Conservation (phyloP, 345 rosid species). For the Salix koriyanagi region DNA sequence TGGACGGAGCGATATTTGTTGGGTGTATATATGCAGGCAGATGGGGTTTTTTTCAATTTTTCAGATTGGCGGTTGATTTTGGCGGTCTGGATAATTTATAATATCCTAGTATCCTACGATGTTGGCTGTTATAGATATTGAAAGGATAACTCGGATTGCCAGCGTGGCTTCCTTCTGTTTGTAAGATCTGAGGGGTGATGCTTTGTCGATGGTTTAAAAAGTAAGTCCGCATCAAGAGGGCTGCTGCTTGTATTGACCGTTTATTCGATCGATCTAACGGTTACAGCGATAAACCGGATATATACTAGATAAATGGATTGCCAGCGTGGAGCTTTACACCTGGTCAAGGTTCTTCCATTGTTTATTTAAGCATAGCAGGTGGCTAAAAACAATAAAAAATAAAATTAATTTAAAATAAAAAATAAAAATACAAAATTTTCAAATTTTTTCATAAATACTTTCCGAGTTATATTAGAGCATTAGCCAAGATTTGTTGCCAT, state of each 20-base stretch:
- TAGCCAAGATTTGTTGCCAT: too few species aligned
- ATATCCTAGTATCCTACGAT: not conserved
- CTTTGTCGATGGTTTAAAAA: not conserved
- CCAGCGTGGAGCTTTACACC: not conserved
- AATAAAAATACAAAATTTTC: too few species aligned
- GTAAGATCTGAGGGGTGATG: not conserved
- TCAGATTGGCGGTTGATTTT: not conserved
- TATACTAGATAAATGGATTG: not conserved
- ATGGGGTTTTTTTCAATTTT: too few species aligned
- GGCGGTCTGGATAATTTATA: not conserved
- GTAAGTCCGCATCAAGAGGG: not conserved
- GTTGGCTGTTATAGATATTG: not conserved
- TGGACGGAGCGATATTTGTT: not conserved
- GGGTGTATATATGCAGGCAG: not conserved
- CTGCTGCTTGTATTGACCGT: not conserved
- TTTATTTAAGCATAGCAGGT: too few species aligned
- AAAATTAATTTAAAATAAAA: too few species aligned
- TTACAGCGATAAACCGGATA: not conserved
- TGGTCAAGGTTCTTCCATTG: too few species aligned
- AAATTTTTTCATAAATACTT: too few species aligned
- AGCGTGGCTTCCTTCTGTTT: not conserved
- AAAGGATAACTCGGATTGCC: not conserved
- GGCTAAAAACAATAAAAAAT: too few species aligned
- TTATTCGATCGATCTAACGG: not conserved
- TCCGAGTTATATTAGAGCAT: too few species aligned